Evolutionary conservation across 495 filamentous ascomycete genomes (phyloP).

Genomic region (Rostrohypoxylon terebratum): DNA sequence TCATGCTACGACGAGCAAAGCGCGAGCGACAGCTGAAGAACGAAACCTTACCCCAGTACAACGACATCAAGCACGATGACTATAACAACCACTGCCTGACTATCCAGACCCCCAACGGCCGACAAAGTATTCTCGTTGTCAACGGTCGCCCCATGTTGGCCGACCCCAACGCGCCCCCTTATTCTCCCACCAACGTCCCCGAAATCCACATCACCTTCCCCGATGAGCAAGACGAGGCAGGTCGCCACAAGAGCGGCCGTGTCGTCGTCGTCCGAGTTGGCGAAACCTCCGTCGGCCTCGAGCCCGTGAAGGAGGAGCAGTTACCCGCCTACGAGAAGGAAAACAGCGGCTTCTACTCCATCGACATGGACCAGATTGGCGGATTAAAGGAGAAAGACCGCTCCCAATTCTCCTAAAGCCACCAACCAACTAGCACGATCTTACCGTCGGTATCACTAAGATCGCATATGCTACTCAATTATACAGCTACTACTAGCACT

Average conservation of each 20-base stretch:
- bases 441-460: slow-evolving; percentile 7
- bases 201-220: slow-evolving; percentile 99
- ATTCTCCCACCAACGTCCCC: slow-evolving; percentile 82
- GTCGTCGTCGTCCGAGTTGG: slow-evolving; percentile 94
- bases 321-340: slow-evolving; percentile 89
- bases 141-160: slow-evolving; percentile 77
- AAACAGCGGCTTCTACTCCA: slow-evolving; percentile 81
- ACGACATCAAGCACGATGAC: slow-evolving; percentile 63
- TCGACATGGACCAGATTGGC: slow-evolving; percentile 95
- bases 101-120: slow-evolving; percentile 71
- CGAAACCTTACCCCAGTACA: slow-evolving; percentile 69
- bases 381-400: slow-evolving; percentile 89
- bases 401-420: slow-evolving; percentile 54
- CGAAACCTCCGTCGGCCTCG: slow-evolving; percentile 85
- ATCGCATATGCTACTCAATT: slow-evolving; percentile 22
- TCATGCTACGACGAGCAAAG: slow-evolving; percentile 73
- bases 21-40: slow-evolving; percentile 60
- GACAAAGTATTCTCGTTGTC: slow-evolving; percentile 78
- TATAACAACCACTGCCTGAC: slow-evolving; percentile 60
- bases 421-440: slow-evolving; percentile 7
- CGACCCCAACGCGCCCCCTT: slow-evolving; percentile 77
- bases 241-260: slow-evolving; percentile 83
- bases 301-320: slow-evolving; percentile 82
- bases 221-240: slow-evolving; percentile 90
- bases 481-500: slow-evolving; percentile 2